Conservation (phyloP, 139 green algal species). For the Tetraselmis chui region DNA sequence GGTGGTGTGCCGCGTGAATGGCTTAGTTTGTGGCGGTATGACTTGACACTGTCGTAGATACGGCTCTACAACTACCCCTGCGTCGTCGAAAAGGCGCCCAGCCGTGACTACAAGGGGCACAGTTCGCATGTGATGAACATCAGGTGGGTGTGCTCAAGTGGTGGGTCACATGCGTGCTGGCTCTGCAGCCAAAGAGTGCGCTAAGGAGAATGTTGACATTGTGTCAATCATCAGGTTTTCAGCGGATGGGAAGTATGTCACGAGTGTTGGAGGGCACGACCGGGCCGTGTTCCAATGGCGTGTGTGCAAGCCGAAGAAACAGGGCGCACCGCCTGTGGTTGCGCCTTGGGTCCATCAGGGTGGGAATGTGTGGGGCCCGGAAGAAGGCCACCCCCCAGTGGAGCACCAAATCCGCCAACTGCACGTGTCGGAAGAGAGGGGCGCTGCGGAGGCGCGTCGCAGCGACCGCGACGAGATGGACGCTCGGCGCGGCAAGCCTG, state of each 20-base stretch:
- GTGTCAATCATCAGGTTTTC: too few relatives aligned
- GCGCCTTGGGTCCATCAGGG: not conserved
- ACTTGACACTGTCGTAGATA: not conserved
- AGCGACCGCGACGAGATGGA: not conserved
- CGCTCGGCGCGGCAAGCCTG: too few relatives aligned
- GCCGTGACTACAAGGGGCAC: slow-evolving; percentile 55
- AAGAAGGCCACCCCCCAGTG: not conserved
- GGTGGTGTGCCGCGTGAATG: not conserved
- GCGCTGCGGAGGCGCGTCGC: not conserved
- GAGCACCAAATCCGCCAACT: not conserved
- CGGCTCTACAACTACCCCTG: slow-evolving; percentile 66
- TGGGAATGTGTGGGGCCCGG: not conserved
- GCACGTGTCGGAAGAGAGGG: not conserved
- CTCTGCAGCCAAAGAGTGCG: too few relatives aligned
- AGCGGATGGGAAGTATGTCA: slow-evolving; percentile 9
- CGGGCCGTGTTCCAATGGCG: slow-evolving; percentile 56
- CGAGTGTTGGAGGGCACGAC: slow-evolving; percentile 47
- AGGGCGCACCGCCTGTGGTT: not conserved
- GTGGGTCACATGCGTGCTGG: too few relatives aligned
- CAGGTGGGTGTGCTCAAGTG: too few relatives aligned
- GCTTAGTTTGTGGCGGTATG: too few relatives aligned
- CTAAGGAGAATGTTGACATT: too few relatives aligned
- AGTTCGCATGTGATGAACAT: slow-evolving; percentile 57
- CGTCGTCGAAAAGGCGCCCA: slow-evolving; percentile 54
- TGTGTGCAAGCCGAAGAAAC: not conserved